Conservation (phyloP, 495 filamentous ascomycete species). For the Hypoxylon subgilvum region DNA sequence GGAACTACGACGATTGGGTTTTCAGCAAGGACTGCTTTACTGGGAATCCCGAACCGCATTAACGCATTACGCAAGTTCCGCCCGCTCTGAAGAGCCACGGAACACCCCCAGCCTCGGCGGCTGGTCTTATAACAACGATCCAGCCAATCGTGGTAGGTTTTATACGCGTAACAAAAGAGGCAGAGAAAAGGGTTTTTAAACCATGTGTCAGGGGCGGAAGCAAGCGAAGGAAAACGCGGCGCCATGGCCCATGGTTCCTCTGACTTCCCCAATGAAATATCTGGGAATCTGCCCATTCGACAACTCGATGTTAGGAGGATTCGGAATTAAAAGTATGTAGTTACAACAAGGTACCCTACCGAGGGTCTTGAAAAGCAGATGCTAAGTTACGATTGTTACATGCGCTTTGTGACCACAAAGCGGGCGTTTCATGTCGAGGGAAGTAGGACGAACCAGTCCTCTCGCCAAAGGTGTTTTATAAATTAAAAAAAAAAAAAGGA, state of each 20-base stretch:
- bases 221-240: conserved; percentile 21
- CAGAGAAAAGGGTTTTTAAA: not conserved
- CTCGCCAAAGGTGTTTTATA: not conserved
- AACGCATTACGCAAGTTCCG: conserved; percentile 16
- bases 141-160: conserved; percentile 20
- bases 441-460: not conserved
- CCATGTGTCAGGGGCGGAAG: conserved; percentile 24
- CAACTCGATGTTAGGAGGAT: not conserved
- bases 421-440: not conserved
- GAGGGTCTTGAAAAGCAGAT: not conserved
- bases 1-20: conserved; percentile 26
- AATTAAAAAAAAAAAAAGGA: not conserved
- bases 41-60: conserved; percentile 34
- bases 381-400: no score
- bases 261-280: conserved; percentile 13
- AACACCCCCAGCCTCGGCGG: conserved; percentile 13
- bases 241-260: conserved; percentile 8
- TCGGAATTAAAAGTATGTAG: not conserved
- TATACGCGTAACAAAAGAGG: conserved; percentile 4
- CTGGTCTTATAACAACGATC: conserved; percentile 20
- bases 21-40: conserved; percentile 20
- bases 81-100: no score
- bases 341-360: not conserved
- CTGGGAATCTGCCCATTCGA: conserved; percentile 23
- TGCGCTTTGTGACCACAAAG: no score